Base-by-base conservation (phyloP, 805 yeast genomes). In the Vanderwaltozyma yarrowii region DNA sequence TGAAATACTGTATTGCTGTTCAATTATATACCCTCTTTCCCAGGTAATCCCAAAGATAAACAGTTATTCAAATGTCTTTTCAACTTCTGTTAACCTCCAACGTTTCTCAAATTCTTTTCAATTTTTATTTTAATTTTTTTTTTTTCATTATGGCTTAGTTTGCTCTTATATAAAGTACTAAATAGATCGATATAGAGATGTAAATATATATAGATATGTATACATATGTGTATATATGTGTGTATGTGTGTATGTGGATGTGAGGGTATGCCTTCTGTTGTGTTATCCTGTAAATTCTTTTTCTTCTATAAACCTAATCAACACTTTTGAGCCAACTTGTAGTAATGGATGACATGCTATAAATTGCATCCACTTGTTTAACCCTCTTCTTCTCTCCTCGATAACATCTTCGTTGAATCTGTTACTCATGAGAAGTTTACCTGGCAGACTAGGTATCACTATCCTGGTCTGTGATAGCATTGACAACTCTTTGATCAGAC, bases 261-360 rank as follows among this genome's bases (percentile, higher is more conserved):
- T 8, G 5, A 11, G n/a, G 9, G 27, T 11, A 24, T 21, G 6
- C 23, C 9, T 21, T 21, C 15, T 4, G n/a, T 23, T 14, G 8
- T 3, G 2, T 41, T 38, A 58, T 8, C 63, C 63, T 7, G 43
- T 41, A 35, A 60, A 60, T 23, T 44, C 69, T 5, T 85, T 94
- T 52, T 84, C 88, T 60, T 89, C 96, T 38, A 92, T 77, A 51
- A 92, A 89, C 37, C 86, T 79, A 40, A 78, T 78, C 45, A 88
- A 69, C 1, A 80, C 76, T 48, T 76, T 75, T 16, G 89, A 71
- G 0, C 94, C 94, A 0, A 95, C 82, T 62, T 92, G 97, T 42
- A 89, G 63, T 44, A 89, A 62, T 1, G 98, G 98, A 59, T 89
- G 98, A 11, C 95, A 92, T 12, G 94, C 92, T 15, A 88, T 94